Evolutionary conservation across 2,329 filamentous ascomycete species (phyloP), one percentile per base, ranked within the genome.

Genomic region (Clonostachys chloroleuca): DNA sequence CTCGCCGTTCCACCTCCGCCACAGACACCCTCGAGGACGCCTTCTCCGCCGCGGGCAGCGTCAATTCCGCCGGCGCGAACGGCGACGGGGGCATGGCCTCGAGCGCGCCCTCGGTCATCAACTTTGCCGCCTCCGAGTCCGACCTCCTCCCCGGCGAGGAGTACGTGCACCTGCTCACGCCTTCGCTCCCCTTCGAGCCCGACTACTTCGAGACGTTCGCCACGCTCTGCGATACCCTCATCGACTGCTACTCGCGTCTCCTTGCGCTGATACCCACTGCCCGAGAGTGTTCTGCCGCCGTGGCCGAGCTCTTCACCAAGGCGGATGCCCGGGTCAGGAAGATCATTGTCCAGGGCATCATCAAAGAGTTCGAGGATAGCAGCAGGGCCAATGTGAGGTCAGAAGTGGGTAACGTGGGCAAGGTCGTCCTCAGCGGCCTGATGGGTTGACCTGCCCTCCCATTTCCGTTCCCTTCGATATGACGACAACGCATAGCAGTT

Each of bases 181-280:
- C 94, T 0, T 86, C 84, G 14, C 71, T 99, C 43, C 94, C 94
- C 0, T 99, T 99, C 61, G 92, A 97, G 54, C 94, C 94, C 0
- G 94, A 99, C 67, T 99, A 96, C 60, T 94, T 92, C 65, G 91
- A 95, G 70, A 96, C 92, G 0, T 97, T 97, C 69, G 87, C 91
- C 13, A 96, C 94, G 12, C 76, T 99, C 7, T 97, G 94, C 70
- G 94, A 99, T 62, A 89, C 95, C 4, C 72, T 99, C 51, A 95
- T 96, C 57, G 94, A 97, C 64, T 89, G 85, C 59, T 99, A 99
- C 68, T 83, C 84, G 35, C 82, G 84, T 47, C 81, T 99, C 30
- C 73, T 95, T 57, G 76, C 75, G 40, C 73, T 99, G 49, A 74
- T 97, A 18, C 78, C 84, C n/a, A 82, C 83, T 4, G 86, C 92